Base-by-base conservation (phyloP, 164 flowering plant genomes). In the Tinospora cordifolia region DNA sequence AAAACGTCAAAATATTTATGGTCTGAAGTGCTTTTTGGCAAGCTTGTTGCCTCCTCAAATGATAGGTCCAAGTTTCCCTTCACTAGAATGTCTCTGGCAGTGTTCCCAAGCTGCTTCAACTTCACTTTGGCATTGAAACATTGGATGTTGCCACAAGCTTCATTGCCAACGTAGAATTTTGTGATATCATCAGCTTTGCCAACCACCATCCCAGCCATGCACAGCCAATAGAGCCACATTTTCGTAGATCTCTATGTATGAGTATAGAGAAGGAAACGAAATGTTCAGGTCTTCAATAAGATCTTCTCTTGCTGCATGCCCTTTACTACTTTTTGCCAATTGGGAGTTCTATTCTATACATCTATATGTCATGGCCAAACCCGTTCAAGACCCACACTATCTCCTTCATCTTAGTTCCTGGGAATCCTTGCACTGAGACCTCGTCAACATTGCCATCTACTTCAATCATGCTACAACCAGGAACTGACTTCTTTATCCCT, bases 391-490 rank as follows among this genome's bases (percentile, higher is more conserved):
- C 75, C 74, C 58, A 54, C 54, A 71, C 54, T 34, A 87, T 38
- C 68, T 79, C 82, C 76, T 75, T 75, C 83, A 82, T 77, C 68
- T 49, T 54, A 57, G 79, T 75, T 25, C 73, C 78, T 63, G 77
- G 75, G 3, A 86, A 84, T 67, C 88, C 88, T 67, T 57, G 71
- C 19, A 84, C 84, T 21, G 91, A 87, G 65, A 89, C 89, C 69
- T 88, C 93, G 71, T 78, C 70, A 76, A 91, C 81, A 63, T 74
- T 57, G 14, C 91, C 90, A 74, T 85, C 85, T 63, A 87, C 68
- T 76, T 89, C 91, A 75, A 89, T 80, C 84, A 79, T 76, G 78
- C 97, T 91, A 72, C 83, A 83, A 30, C 97, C 97, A 22, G 87
- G 89, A 21, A 79, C 77, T 17, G 74, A 75, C 78, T 91, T 91